These are phyloP conservation scores for Saccharomycopsis capsularis DNA, from an alignment of 805 yeast genomes.

Conservation along the genomic window DNA sequence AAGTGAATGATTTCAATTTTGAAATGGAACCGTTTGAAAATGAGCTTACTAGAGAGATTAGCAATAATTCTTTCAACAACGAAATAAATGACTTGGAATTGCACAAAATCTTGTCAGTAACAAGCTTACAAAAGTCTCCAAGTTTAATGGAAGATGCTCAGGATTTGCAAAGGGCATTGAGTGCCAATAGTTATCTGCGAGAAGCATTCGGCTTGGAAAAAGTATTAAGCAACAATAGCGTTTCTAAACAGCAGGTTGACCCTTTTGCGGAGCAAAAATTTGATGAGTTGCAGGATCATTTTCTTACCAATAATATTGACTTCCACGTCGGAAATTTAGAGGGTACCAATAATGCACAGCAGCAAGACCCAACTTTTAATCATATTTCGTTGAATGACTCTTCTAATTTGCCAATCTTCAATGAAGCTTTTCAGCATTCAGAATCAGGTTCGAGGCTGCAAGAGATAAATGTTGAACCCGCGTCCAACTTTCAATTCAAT, in stretches of 20 bases:
- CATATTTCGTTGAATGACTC: no score
- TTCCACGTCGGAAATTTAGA: no score
- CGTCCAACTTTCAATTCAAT: no score
- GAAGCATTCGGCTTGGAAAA: background rate
- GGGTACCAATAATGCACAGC: no score
- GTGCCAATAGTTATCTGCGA: background rate
- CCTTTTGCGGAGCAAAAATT: background rate
- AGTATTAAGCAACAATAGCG: conserved; percentile 5
- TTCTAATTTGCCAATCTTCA: no score
- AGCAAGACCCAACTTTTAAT: no score
- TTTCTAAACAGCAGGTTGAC: background rate
- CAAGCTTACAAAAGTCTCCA: background rate
- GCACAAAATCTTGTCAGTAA: background rate
- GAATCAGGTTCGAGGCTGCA: no score
- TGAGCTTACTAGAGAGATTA: background rate
- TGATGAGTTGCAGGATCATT: conserved; percentile 1
- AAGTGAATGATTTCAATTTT: background rate
- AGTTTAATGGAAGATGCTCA: background rate
- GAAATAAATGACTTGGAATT: background rate
- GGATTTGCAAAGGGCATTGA: background rate
- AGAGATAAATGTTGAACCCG: no score
- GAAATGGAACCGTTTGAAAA: background rate
- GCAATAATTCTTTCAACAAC: background rate
- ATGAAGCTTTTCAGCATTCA: no score
- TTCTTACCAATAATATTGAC: background rate